Conservation (phyloP, 306 rosid genomes). For the Vigna trinervia region DNA sequence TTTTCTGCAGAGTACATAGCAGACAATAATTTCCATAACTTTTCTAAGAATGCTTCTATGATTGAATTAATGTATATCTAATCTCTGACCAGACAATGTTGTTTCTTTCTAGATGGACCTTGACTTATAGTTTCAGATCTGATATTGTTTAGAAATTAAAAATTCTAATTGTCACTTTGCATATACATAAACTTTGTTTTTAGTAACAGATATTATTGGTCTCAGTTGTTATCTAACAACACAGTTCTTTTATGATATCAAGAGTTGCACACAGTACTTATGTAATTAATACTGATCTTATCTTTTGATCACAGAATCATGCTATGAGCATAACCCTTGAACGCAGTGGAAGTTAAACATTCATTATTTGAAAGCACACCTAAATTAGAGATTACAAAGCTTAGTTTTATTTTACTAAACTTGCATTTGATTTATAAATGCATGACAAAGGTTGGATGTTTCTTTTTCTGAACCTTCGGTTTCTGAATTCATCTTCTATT, state of each 20-base stretch:
- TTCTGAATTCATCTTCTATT: not conserved
- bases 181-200: not conserved
- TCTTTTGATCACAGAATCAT: no score
- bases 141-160: not conserved
- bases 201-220: no score
- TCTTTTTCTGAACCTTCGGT: not conserved
- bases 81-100: not conserved
- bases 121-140: not conserved
- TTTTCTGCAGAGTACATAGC: conserved; percentile 17
- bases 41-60: conserved; percentile 3
- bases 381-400: no score
- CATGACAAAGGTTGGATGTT: conserved; percentile 24
- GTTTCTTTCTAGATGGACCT: conserved; percentile 16
- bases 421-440: no score
- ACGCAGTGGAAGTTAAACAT: no score
- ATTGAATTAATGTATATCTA: conserved; percentile 5
- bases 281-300: no score
- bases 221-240: no score
- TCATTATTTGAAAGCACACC: no score
- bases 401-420: no score
- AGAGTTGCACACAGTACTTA: no score
- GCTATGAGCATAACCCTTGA: no score
- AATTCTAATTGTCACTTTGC: not conserved
- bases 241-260: no score
- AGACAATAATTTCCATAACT: conserved; percentile 8